Conservation (phyloP, 2,329 filamentous ascomycete genomes). For the Phialocephala sp. region DNA sequence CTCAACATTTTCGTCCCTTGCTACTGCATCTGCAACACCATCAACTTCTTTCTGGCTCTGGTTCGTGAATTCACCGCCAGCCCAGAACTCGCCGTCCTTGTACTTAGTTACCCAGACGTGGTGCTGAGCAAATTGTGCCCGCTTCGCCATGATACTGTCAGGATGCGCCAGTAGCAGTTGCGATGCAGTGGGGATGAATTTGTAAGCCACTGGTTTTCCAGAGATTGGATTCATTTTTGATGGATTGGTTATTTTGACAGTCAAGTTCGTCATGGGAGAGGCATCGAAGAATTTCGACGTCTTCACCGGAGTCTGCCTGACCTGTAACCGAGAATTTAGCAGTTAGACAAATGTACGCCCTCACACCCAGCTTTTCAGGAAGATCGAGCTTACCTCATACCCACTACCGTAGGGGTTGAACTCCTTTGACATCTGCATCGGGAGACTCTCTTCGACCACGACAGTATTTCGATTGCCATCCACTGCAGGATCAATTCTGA, state of each 20-base stretch:
- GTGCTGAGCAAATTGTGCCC: constrained; percentile 85
- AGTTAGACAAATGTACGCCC: not conserved
- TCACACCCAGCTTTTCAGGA: no score
- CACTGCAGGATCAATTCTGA: constrained; percentile 61
- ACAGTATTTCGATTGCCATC: constrained; percentile 60
- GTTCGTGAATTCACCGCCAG: constrained; percentile 44
- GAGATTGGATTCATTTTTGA: constrained; percentile 81
- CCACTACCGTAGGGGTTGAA: constrained; percentile 60
- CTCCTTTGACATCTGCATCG: constrained; percentile 50
- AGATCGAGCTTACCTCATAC: constrained; percentile 47
- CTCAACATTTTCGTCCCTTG: constrained; percentile 86
- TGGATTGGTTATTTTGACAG: constrained; percentile 88
- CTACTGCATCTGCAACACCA: constrained; percentile 67
- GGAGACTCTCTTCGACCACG: constrained; percentile 58
- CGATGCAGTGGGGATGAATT: constrained; percentile 84
- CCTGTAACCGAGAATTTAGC: constrained; percentile 24
- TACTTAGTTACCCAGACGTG: constrained; percentile 88
- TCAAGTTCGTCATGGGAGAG: constrained; percentile 59
- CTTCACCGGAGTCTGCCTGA: constrained; percentile 51
- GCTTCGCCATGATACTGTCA: constrained; percentile 83
- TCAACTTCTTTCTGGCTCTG: constrained; percentile 39
- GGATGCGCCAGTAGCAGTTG: constrained; percentile 79
- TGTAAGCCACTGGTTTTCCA: constrained; percentile 82
- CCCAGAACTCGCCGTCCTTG: constrained; percentile 54
- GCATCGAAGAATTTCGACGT: constrained; percentile 51